These are phyloP conservation scores for Paulownia fortunei DNA, from an alignment of 257 asterid species.

Conservation along the genomic window DNA sequence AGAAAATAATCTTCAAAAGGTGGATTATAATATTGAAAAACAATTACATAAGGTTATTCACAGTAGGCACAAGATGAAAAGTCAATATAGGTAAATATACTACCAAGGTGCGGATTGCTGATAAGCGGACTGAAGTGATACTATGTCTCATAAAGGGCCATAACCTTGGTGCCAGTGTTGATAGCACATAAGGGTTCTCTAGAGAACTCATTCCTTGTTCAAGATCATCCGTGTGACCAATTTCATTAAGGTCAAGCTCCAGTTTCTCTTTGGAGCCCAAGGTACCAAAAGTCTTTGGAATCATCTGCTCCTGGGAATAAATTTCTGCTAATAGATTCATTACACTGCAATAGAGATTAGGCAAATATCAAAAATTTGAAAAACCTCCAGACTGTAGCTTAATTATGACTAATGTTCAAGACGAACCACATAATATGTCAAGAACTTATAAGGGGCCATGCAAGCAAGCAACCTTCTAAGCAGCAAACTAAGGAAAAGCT, in stretches of 20 bases:
- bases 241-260: constrained; percentile 87
- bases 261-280: constrained; percentile 48
- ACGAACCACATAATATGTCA: constrained; percentile 12
- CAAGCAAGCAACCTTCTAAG: background rate
- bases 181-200: constrained; percentile 77
- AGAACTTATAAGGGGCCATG: background rate
- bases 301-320: constrained; percentile 94
- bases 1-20: background rate
- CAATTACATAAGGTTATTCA: constrained; percentile 6
- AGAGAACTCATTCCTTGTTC: constrained; percentile 73
- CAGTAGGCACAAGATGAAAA: constrained; percentile 1
- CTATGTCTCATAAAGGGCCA: constrained; percentile 99
- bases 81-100: constrained; percentile 20
- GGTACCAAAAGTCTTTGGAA: constrained; percentile 72
- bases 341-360: constrained; percentile 72
- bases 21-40: constrained; percentile 10
- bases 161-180: constrained; percentile 91
- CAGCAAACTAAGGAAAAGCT: background rate
- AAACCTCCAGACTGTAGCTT: constrained; percentile 6
- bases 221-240: constrained; percentile 53
- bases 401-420: background rate
- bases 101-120: constrained; percentile 99
- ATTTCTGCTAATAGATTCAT: constrained; percentile 98
- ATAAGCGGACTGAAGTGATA: constrained; percentile 92
- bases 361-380: constrained; percentile 33